Percentiles rank a stretch among this genome's conserved stretches.
phyloP scores from a whole-genome alignment of 768 basidiomycete species.

The Leucosporidium yakuticum region DNA sequence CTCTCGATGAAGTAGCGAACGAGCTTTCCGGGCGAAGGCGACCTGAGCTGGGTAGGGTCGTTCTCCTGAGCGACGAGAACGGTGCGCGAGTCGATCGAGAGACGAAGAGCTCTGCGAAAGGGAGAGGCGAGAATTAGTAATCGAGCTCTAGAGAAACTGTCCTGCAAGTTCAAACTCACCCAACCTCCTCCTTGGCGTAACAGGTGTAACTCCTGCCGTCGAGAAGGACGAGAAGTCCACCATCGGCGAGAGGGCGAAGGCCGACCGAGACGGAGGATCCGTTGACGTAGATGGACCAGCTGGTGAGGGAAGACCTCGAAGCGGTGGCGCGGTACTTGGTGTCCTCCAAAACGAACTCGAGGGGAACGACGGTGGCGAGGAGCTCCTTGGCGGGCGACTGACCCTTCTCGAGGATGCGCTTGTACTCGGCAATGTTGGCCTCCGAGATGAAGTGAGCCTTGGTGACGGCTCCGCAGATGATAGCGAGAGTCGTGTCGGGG shows the following conservation, averaged over 20 bases:
- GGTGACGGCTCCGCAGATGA: conserved; percentile 90
- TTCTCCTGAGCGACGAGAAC: conserved; percentile 99
- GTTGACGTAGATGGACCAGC: conserved; percentile 93
- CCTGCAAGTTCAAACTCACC: conserved; percentile 11
- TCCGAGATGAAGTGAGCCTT: conserved; percentile 89
- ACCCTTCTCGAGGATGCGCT: conserved; percentile 91
- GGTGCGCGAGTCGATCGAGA: conserved; percentile 96
- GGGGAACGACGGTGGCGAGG: conserved; percentile 69
- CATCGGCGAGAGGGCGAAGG: conserved; percentile 85
- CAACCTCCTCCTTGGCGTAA: conserved; percentile 98
- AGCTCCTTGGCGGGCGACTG: conserved; percentile 93
- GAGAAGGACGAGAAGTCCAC: conserved; percentile 82
- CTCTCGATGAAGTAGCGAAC: conserved; percentile 91
- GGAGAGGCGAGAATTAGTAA: background rate
- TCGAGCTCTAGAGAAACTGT: background rate
- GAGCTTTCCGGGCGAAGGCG: conserved; percentile 93
- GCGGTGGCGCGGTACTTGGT: conserved; percentile 91
- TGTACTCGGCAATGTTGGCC: conserved; percentile 86
- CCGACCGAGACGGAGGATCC: conserved; percentile 89
- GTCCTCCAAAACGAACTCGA: conserved; percentile 86
- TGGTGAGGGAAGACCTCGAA: conserved; percentile 76
- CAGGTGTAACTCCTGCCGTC: conserved; percentile 94
- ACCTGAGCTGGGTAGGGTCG: conserved; percentile 92
- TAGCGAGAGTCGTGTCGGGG: conserved; percentile 84
- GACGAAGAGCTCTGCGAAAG: conserved; percentile 44